Percentiles rank a stretch among this genome's conserved stretches.
phyloP scores from a whole-genome alignment of 805 yeast species.

The Candida qinlingensis region DNA sequence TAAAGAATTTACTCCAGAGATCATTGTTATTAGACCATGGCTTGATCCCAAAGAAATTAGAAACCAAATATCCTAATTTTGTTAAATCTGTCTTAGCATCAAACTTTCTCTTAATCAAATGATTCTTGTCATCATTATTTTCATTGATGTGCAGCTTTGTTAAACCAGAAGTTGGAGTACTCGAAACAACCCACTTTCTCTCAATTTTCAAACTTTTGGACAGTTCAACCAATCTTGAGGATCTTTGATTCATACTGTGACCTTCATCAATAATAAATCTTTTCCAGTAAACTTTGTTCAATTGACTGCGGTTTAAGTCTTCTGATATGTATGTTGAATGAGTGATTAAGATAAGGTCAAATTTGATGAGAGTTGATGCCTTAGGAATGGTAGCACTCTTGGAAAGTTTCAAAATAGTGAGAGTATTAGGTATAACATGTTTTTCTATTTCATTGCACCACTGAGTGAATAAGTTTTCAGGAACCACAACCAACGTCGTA shows the following conservation, averaged over 20 bases:
- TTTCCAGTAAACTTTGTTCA: slow-evolving; percentile 55
- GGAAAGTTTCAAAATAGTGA: slow-evolving; percentile 32
- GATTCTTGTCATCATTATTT: slow-evolving; percentile 24
- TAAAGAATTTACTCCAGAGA: slow-evolving; percentile 41
- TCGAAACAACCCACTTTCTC: slow-evolving; percentile 69
- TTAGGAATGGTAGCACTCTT: slow-evolving; percentile 23
- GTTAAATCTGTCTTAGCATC: slow-evolving; percentile 47
- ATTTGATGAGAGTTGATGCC: slow-evolving; percentile 32
- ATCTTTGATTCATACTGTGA: slow-evolving; percentile 52
- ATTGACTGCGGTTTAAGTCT: slow-evolving; percentile 26
- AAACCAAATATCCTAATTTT: slow-evolving; percentile 47
- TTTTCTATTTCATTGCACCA: slow-evolving; percentile 57
- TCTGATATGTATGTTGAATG: slow-evolving; percentile 41
- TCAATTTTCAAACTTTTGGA: slow-evolving; percentile 49
- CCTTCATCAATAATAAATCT: slow-evolving; percentile 73
- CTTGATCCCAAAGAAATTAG: slow-evolving; percentile 50
- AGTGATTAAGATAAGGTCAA: slow-evolving; percentile 50
- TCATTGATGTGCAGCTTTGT: slow-evolving; percentile 46
- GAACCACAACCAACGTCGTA: slow-evolving; percentile 56
- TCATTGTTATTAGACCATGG: slow-evolving; percentile 48
- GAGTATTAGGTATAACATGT: slow-evolving; percentile 38
- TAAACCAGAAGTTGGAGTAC: slow-evolving; percentile 71
- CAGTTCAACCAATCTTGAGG: slow-evolving; percentile 43
- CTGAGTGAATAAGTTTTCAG: slow-evolving; percentile 62
- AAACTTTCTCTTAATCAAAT: slow-evolving; percentile 44